Conservation (phyloP, 2,329 filamentous ascomycete genomes). For the Torrubiella hemipterigena region DNA sequence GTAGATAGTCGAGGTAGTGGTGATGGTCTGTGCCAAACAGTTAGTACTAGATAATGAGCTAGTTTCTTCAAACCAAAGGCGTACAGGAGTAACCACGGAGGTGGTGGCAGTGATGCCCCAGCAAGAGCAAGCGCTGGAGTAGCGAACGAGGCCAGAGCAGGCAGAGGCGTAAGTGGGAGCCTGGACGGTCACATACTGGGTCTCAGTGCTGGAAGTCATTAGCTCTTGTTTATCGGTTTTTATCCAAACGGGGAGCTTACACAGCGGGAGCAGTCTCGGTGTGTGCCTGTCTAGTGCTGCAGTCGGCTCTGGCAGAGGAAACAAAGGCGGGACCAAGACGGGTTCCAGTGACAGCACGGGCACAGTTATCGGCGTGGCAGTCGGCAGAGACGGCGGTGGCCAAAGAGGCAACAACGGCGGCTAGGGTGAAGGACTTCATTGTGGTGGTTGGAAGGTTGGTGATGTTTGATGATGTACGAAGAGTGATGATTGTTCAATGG, state of each 20-base stretch:
- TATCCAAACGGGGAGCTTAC: neutral
- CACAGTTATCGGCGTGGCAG: neutral
- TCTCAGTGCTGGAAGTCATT: neutral
- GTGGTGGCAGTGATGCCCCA: neutral
- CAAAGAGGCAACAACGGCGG: no score
- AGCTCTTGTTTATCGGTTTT: neutral
- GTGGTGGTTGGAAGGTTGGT: no score
- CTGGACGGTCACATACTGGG: neutral
- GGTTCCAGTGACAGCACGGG: neutral
- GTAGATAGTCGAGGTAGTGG: no score
- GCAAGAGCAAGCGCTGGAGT: neutral
- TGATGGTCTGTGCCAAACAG: no score
- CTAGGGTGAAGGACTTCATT: no score
- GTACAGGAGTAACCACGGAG: no score
- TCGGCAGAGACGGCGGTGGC: neutral
- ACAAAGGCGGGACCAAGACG: neutral
- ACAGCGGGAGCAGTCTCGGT: neutral
- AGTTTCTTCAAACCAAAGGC: no score
- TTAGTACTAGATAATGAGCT: no score
- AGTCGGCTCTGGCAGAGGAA: neutral
- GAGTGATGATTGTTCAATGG: no score
- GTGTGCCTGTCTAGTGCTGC: neutral
- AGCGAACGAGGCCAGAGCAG: neutral
- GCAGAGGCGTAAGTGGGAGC: constrained; percentile 1
- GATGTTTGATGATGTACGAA: no score